Conservation (phyloP, 1,139 yeast species). For the Debaryomyces fabryi region DNA sequence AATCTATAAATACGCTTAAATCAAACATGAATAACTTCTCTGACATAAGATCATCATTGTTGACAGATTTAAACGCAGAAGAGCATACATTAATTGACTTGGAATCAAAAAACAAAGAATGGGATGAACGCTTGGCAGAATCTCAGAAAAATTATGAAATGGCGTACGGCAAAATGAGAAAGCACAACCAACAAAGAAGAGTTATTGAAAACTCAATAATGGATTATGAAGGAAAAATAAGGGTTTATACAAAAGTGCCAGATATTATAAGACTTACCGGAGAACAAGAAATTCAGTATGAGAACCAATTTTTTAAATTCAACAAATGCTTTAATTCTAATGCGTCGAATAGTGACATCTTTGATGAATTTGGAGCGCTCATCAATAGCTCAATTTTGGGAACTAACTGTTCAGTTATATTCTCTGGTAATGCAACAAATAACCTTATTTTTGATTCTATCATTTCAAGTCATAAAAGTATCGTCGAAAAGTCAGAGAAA, state of each 20-base stretch:
- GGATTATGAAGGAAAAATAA: constrained; percentile 41
- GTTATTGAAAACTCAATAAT: constrained; percentile 56
- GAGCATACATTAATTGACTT: constrained; percentile 12
- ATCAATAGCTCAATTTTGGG: constrained; percentile 20
- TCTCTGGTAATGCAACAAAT: constrained; percentile 17
- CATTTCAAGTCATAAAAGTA: constrained; percentile 14
- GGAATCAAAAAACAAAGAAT: constrained; percentile 11
- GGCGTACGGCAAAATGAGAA: constrained; percentile 20
- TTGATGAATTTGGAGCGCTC: constrained; percentile 26
- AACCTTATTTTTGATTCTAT: constrained; percentile 15
- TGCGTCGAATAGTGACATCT: constrained; percentile 14
- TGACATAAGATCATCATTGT: constrained; percentile 12
- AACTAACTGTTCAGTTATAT: constrained; percentile 23
- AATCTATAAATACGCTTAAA: constrained; percentile 11
- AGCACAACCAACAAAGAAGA: constrained; percentile 35
- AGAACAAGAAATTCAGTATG: constrained; percentile 2
- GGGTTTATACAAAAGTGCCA: constrained; percentile 32
- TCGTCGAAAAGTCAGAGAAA: constrained; percentile 11
- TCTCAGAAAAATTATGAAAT: constrained; percentile 13
- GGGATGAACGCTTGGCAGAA: constrained; percentile 15
- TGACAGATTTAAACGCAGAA: constrained; percentile 14
- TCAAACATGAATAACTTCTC: constrained; percentile 19
- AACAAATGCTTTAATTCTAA: constrained; percentile 24
- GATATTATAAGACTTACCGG: background rate
- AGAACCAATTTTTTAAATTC: constrained; percentile 14